Base-by-base conservation (phyloP, 768 basidiomycete species). In the Xerocomus potaroensis region DNA sequence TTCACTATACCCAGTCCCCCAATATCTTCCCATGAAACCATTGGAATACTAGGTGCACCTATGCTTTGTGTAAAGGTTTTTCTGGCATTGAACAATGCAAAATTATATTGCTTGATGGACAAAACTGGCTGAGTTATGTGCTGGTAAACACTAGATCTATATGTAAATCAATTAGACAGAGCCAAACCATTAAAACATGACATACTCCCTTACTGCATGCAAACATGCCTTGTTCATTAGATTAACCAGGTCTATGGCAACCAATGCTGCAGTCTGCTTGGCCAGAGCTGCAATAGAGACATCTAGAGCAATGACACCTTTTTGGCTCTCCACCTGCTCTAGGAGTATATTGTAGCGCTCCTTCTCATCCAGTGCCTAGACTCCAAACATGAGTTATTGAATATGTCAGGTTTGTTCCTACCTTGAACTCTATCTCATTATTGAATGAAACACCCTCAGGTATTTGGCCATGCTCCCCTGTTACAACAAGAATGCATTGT, bases 41-140 rank as follows among this genome's bases (percentile, higher is more conserved):
- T 86, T 1, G 96, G 96, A 29, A 99, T 99, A 55, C 87, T 93
- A 0, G 96, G 96, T 21, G 92, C 91, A n/a, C 94, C 95, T 49
- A 98, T 95, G 59, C 79, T 91, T 61, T 93, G 90, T 8, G 90
- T 87, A 65, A 94, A 94, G 0, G 86, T 78, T 9, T 78, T 69
- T 44, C 92, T 74, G 11, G 87, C 86, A 50, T 82, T 78, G 11
- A 74, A 72, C 16, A 98, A 72, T 0, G 91, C 91, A 14, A 55
- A 47, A 4, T 84, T 77, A 56, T 98, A 84, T 60, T 97, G 91
- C 33, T 72, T 71, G 0, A 74, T 72, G 16, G 57, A 58, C n/a
- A 63, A 30, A 5, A 53, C 42, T 45, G 43, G 48, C 22, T 23
- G 70, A 34, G 30, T 19, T 15, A 30, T 41, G 16, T 40, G 3